Conservation (phyloP, 352 stramenopile species). For the Paralagenidium karlingii region DNA sequence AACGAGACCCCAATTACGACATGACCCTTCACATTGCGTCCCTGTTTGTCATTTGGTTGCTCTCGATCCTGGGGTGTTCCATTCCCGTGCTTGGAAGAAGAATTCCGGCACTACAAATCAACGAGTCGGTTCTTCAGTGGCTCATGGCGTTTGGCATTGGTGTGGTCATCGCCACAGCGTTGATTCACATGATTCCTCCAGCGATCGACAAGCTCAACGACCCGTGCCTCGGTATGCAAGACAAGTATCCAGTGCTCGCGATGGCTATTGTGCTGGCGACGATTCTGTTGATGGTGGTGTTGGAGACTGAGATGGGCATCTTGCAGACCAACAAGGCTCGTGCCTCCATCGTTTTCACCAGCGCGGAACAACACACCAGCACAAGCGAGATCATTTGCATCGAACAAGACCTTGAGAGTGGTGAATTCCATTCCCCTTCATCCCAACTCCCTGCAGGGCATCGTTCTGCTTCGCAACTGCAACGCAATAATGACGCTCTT, state of each 20-base stretch:
- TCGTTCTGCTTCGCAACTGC: too few species aligned
- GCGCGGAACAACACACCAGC: too few species aligned
- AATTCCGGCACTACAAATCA: constrained; percentile 15
- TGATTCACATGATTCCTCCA: constrained; percentile 68
- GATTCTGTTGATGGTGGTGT: constrained; percentile 44
- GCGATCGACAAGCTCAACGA: constrained; percentile 38
- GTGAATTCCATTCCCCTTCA: too few species aligned
- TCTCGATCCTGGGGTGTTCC: constrained; percentile 22
- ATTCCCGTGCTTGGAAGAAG: constrained; percentile 30
- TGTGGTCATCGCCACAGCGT: constrained; percentile 45
- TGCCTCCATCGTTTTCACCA: too few species aligned
- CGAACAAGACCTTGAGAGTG: too few species aligned
- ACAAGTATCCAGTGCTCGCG: constrained; percentile 35
- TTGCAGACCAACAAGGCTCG: constrained; percentile 28
- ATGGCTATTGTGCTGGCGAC: constrained; percentile 46
- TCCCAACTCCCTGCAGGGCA: too few species aligned
- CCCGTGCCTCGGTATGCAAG: constrained; percentile 38
- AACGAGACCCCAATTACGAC: too few species aligned
- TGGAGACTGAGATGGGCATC: constrained; percentile 46
- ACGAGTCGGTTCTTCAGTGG: constrained; percentile 29
- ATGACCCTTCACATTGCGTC: constrained; percentile 27
- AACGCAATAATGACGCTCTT: too few species aligned
- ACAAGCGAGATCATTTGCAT: too few species aligned
- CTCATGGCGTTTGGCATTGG: constrained; percentile 49
- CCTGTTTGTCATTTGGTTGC: constrained; percentile 43